A percentile compares a stretch with the other conserved stretches of the same genome.
These are phyloP conservation scores for Chlorella sp. DNA, from an alignment of 139 green algal genomes.

Conservation along the genomic window DNA sequence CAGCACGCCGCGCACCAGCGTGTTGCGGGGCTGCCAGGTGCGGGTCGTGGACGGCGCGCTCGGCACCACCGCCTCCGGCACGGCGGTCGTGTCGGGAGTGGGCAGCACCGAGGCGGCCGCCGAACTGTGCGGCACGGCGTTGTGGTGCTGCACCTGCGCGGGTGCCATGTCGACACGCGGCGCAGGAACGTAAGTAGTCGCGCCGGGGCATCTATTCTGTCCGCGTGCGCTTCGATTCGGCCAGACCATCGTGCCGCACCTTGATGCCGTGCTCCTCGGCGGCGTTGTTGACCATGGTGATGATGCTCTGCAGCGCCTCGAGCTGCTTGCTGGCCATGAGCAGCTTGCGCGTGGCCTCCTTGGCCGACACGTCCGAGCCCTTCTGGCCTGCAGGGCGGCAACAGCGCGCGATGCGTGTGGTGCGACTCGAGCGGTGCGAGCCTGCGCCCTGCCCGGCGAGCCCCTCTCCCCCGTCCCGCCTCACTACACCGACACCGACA, in stretches of 20 bases:
- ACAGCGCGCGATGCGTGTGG: neutral
- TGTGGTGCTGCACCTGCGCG: too few relatives aligned
- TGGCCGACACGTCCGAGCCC: slow-evolving; percentile 59
- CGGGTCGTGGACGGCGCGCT: neutral
- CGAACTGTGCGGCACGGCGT: neutral
- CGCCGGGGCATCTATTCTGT: neutral
- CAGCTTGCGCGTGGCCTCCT: slow-evolving; percentile 57
- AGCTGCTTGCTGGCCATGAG: slow-evolving; percentile 39
- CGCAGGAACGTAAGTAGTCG: too few relatives aligned
- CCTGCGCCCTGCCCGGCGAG: neutral
- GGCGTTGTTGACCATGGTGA: slow-evolving; percentile 22
- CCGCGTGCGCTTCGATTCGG: neutral
- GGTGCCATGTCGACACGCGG: too few relatives aligned
- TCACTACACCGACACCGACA: too few relatives aligned
- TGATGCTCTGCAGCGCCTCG: slow-evolving; percentile 35
- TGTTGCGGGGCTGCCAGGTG: slow-evolving; percentile 37
- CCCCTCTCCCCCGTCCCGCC: too few relatives aligned
- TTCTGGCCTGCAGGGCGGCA: slow-evolving; percentile 46
- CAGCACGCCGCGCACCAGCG: slow-evolving; percentile 34
- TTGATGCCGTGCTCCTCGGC: slow-evolving; percentile 14
- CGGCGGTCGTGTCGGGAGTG: neutral
- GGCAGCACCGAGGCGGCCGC: neutral
- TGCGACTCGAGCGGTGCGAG: neutral
- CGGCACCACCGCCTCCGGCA: neutral
- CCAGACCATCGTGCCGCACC: slow-evolving; percentile 1